Evolutionary conservation across 495 filamentous ascomycete species (phyloP).

Genomic region (Elaphomyces granulatus): DNA sequence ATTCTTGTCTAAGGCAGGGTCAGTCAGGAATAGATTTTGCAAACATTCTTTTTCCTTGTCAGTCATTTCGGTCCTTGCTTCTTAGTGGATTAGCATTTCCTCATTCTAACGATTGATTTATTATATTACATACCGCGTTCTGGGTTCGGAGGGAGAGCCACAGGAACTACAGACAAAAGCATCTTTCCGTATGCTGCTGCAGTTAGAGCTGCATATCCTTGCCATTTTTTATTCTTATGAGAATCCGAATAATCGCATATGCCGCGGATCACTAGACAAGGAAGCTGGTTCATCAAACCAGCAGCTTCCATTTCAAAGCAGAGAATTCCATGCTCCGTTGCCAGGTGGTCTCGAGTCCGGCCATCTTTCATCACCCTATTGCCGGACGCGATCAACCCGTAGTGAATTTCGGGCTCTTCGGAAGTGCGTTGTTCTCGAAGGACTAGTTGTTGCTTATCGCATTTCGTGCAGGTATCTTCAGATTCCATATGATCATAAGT

Average conservation of each 20-base stretch:
- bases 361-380: constrained; percentile 23
- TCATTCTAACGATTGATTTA: background rate
- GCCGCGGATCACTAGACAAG: constrained; percentile 14
- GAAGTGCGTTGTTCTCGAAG: constrained; percentile 2
- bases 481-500: constrained; percentile 11
- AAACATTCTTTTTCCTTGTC: constrained; percentile 5
- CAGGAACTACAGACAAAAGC: constrained; percentile 7
- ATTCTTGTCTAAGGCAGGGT: constrained; percentile 10
- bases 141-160: background rate
- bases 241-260: constrained; percentile 19
- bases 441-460: constrained; percentile 6
- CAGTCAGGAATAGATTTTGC: constrained; percentile 9
- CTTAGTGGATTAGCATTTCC: too few species aligned
- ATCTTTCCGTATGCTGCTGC: constrained; percentile 14
- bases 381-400: constrained; percentile 22
- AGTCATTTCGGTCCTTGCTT: background rate
- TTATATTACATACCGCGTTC: background rate
- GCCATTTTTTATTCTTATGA: constrained; percentile 18
- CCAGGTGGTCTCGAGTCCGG: constrained; percentile 14
- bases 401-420: constrained; percentile 12
- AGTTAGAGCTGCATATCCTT: constrained; percentile 16
- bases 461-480: constrained; percentile 5
- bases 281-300: constrained; percentile 17
- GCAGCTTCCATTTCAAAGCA: constrained; percentile 24
- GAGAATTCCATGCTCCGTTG: constrained; percentile 7